A percentile compares a stretch with the other conserved stretches of the same genome.
These are phyloP conservation scores for Polygonum aviculare DNA, from an alignment of 148 eudicot species.

Conservation along the genomic window DNA sequence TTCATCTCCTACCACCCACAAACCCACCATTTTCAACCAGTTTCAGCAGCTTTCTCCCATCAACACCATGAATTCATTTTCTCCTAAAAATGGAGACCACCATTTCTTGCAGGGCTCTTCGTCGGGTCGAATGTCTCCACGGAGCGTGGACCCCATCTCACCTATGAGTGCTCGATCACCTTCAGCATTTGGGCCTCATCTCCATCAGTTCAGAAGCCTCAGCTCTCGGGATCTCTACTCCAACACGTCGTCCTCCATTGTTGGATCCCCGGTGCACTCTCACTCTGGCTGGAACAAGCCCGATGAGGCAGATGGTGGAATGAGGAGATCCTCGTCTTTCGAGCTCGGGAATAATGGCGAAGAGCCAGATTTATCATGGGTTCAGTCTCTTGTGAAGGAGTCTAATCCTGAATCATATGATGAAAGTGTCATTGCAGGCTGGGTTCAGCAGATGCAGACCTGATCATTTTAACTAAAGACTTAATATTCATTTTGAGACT, in stretches of 20 bases:
- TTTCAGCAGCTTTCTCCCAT: slow-evolving; percentile 57
- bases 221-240: slow-evolving; percentile 52
- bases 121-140: slow-evolving; percentile 60
- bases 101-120: slow-evolving; percentile 46
- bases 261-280: slow-evolving; percentile 37
- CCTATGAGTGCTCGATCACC: slow-evolving; percentile 47
- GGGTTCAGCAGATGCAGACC: slow-evolving; percentile 13
- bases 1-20: slow-evolving; percentile 65
- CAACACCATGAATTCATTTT: slow-evolving; percentile 40
- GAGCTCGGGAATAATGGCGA: slow-evolving; percentile 38
- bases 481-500: background rate
- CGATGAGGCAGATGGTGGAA: slow-evolving; percentile 22
- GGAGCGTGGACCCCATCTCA: slow-evolving; percentile 53
- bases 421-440: slow-evolving; percentile 11
- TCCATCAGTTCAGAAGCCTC: slow-evolving; percentile 45
- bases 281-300: slow-evolving; percentile 53
- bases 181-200: slow-evolving; percentile 40
- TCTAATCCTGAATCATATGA: slow-evolving; percentile 16
- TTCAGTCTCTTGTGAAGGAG: slow-evolving; percentile 69
- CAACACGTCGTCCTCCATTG: slow-evolving; percentile 19
- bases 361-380: slow-evolving; percentile 75
- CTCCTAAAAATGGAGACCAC: slow-evolving; percentile 67
- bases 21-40: slow-evolving; percentile 53
- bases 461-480: slow-evolving; percentile 1
- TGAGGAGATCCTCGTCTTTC: slow-evolving; percentile 38